Base-by-base conservation (phyloP, 2,329 filamentous ascomycete species). In the Fusarium newnesense region DNA sequence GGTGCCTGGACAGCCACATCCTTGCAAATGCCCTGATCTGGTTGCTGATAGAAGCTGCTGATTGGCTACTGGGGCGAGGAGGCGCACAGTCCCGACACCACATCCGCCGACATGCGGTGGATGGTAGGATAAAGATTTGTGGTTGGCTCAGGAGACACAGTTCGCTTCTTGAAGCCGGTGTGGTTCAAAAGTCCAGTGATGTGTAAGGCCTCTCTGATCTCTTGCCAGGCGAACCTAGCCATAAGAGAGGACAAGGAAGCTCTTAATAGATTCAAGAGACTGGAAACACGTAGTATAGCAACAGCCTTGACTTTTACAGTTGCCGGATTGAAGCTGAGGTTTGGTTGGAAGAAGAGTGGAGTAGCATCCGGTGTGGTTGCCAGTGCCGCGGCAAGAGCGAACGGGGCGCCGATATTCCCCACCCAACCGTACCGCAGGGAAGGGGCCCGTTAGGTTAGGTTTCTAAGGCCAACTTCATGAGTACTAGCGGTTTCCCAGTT, bases 11-110 rank as follows among this genome's bases (percentile, higher is more conserved):
- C 46, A 59, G 30, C 58, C 66, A 75, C 58, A 54, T 61, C 65
- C 65, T 64, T 69, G 69, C 52, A 58, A 39, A 63, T 52, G 30
- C 28, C 39, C 49, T 54, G 60, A 60, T 44, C 54, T 43, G 59
- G 47, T 43, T 60, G 34, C 39, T 13, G 32, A 59, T 21, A 43
- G 34, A 19, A 39, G 47, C 21, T 40, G n/a, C 26, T 75, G 59
- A 76, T 78, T 78, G 76, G 76, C 30, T 59, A 36, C 32, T 69
- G 57, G 64, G 60, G 64, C 72, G 72, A 78, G 54, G 58, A 70
- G 50, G 60, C 50, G 67, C 67, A 76, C 73, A 70, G 65, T 63
- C 66, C 71, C 67, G 69, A 75, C 73, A 77, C 61, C 65, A 74
- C 76, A 77, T 75, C 72, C 72, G 76, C 72, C 68, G 42, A 56